Conservation (phyloP, 1,139 yeast genomes). For the Kodamaea arcana region DNA sequence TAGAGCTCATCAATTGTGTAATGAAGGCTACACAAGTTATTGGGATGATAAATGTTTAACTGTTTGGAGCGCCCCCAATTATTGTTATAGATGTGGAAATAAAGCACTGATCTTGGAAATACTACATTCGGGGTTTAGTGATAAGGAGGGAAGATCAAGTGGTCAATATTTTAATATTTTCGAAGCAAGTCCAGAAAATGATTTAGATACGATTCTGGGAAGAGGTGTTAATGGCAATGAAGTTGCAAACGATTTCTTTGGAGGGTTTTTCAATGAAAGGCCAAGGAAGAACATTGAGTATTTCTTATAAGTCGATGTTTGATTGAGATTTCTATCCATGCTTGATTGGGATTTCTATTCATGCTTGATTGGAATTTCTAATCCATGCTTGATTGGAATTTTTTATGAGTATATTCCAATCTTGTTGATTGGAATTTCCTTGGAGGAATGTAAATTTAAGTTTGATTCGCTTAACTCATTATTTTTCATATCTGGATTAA, state of each 20-base stretch:
- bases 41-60: conserved; percentile 90
- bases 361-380: too few relatives aligned
- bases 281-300: conserved; percentile 22
- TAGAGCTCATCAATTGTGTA: conserved; percentile 94
- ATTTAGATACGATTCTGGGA: conserved; percentile 42
- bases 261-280: conserved; percentile 24
- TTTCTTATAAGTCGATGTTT: conserved; percentile 17
- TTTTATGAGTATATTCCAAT: too few relatives aligned
- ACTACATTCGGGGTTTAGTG: conserved; percentile 21
- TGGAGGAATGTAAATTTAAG: too few relatives aligned
- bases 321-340: too few relatives aligned
- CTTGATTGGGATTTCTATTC: background rate
- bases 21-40: conserved; percentile 90
- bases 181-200: conserved; percentile 93
- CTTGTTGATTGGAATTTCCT: too few relatives aligned
- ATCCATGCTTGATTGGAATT: too few relatives aligned
- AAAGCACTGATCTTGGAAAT: conserved; percentile 91
- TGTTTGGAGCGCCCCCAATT: conserved; percentile 98
- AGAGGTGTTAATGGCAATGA: conserved; percentile 36
- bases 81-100: conserved; percentile 95
- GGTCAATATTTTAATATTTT: conserved; percentile 81
- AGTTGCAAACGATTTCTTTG: conserved; percentile 18
- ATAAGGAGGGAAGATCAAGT: conserved; percentile 33
- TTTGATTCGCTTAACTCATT: too few relatives aligned
- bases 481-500: too few relatives aligned